A percentile compares a stretch with the other conserved stretches of the same genome.
Evolutionary conservation across 768 basidiomycete species (phyloP).

Genomic region (Pleurotus eryngii): DNA sequence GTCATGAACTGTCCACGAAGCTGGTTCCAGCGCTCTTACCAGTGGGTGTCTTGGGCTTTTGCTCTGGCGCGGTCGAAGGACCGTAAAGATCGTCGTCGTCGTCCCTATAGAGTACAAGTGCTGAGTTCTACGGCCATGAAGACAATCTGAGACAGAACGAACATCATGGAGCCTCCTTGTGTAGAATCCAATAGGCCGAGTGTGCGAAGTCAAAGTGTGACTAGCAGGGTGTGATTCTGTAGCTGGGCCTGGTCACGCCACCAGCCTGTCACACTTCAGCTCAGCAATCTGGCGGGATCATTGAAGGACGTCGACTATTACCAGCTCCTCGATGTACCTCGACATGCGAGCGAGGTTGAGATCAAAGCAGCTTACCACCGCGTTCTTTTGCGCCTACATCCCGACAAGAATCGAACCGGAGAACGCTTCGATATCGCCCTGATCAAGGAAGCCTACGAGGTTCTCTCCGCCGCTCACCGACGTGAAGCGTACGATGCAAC

Average conservation of each 20-base stretch:
- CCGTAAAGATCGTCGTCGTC: slow-evolving; percentile 7
- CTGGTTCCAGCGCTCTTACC: slow-evolving; percentile 4
- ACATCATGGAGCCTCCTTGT: background rate
- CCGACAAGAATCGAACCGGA: slow-evolving; percentile 33
- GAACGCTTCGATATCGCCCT: slow-evolving; percentile 45
- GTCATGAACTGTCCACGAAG: slow-evolving; percentile 4
- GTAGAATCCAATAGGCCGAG: background rate
- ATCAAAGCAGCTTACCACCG: slow-evolving; percentile 72
- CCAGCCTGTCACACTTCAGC: background rate
- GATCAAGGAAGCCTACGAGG: slow-evolving; percentile 66
- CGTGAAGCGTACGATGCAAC: slow-evolving; percentile 50
- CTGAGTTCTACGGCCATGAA: background rate
- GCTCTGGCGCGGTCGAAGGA: background rate
- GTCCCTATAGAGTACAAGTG: background rate
- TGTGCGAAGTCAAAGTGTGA: background rate
- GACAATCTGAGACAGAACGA: background rate
- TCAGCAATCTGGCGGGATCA: slow-evolving; percentile 13
- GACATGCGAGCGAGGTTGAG: slow-evolving; percentile 45
- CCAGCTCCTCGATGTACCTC: slow-evolving; percentile 48
- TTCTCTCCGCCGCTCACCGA: slow-evolving; percentile 47
- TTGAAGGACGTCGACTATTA: slow-evolving; percentile 49
- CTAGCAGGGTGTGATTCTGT: background rate
- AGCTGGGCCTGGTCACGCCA: background rate
- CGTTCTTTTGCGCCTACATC: slow-evolving; percentile 61
- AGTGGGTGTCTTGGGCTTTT: slow-evolving; percentile 4